Base-by-base conservation (phyloP, 768 basidiomycete species). In the Amanita jacksonii region DNA sequence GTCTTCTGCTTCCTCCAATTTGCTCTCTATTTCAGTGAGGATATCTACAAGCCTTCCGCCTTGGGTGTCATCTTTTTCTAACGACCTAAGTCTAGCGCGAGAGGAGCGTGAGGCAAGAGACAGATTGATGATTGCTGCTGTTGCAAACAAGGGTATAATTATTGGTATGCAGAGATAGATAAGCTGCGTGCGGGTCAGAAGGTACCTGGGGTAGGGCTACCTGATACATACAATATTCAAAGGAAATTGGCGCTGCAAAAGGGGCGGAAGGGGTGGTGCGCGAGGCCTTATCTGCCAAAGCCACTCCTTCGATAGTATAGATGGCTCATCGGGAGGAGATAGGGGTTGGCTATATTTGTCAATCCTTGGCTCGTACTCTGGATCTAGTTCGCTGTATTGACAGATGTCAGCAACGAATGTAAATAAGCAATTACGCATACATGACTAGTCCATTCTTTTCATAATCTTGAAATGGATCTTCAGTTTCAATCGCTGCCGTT, bases 401-500 rank as follows among this genome's bases (percentile, higher is more conserved):
- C 28, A 19, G 5, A 28, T 20, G 38, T 24, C 38, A 39, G 28
- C 15, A 32, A 43, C 31, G 48, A 10, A 6, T 6, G 15, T 4
- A 30, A 19, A 12, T 12, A 31, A 33, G 25, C 35, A 27, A n/a
- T 27, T 43, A 35, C 35, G 56, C 75, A 16, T 59, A 83, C 81
- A 89, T 58, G 52, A 78, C 58, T 16, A 90, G 62, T 1, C 82
- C 85, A 46, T 69, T 81, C 1, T 57, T 62, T 16, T 65, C 60
- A 49, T 75, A 64, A 10, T 75, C 69, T 9, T 66, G 62, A 57
- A 89, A 90, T 0, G 76, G 70, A 58, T 93, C 84, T 48, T 71
- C 61, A 0, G 65, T 59, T 47, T 86, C 82, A 24, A 90, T 81
- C 6, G 79, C 77, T 5, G 85, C 76, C 1, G 86, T 89, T 12